These are phyloP conservation scores for Solanum gracilifrons DNA, from an alignment of 257 asterid genomes.

Conservation along the genomic window DNA sequence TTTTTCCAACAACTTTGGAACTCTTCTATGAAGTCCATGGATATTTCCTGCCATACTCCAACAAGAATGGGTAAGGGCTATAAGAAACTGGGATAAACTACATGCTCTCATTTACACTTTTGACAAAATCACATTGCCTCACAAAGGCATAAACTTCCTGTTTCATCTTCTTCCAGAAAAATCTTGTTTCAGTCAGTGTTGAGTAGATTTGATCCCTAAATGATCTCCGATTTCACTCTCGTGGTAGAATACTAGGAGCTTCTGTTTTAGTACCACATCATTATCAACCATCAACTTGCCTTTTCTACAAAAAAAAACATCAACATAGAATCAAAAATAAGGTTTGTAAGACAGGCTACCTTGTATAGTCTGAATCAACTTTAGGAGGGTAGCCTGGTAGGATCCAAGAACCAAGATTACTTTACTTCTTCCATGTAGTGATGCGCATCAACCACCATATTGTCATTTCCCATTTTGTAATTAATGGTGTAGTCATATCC, in stretches of 20 bases:
- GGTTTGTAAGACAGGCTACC: not conserved
- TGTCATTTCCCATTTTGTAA: not conserved
- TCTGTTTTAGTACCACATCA: not conserved
- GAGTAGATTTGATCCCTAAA: not conserved
- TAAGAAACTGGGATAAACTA: not conserved
- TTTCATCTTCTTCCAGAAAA: not conserved
- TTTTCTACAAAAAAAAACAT: not conserved
- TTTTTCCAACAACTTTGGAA: no score
- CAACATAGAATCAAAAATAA: not conserved
- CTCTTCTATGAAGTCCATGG: not conserved
- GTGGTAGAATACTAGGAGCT: not conserved
- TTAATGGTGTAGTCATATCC: not conserved
- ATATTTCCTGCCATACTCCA: not conserved
- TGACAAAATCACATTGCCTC: not conserved
- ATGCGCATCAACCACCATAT: not conserved
- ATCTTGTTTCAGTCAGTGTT: not conserved
- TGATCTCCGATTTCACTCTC: not conserved
- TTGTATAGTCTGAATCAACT: not conserved
- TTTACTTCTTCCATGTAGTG: not conserved
- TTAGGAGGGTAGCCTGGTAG: no score
- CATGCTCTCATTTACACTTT: not conserved
- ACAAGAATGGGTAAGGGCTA: not conserved
- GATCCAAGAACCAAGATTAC: no score
- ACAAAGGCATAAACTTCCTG: not conserved
- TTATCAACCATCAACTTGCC: not conserved